Conservation (phyloP, 208 protist species). For the Leptomonas pyrrhocoris region DNA sequence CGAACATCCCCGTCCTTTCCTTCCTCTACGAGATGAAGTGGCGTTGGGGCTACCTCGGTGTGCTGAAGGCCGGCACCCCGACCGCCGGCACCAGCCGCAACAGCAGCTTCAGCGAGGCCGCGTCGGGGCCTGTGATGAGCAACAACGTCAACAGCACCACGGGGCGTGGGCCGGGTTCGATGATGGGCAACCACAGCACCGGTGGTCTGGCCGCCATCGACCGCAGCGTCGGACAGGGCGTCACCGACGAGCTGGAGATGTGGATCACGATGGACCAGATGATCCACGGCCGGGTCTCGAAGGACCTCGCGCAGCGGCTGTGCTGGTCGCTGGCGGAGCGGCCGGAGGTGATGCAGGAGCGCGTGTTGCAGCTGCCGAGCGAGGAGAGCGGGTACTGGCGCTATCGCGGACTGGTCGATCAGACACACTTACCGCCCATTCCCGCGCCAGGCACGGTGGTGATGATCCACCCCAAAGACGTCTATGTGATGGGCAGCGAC, state of each 20-base stretch:
- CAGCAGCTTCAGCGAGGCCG: constrained; percentile 16
- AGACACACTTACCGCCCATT: constrained; percentile 53
- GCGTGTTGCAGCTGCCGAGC: constrained; percentile 51
- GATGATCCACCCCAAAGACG: constrained; percentile 57
- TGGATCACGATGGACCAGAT: constrained; percentile 84
- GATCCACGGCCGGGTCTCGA: constrained; percentile 78
- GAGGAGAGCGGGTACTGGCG: constrained; percentile 72
- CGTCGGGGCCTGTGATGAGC: constrained; percentile 5
- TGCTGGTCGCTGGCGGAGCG: constrained; percentile 76
- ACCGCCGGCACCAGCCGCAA: constrained; percentile 20
- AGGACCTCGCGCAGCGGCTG: constrained; percentile 64
- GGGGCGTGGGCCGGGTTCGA: constrained; percentile 20
- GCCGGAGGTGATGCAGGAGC: constrained; percentile 68
- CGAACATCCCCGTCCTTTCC: constrained; percentile 85
- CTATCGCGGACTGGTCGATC: constrained; percentile 78
- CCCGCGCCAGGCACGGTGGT: constrained; percentile 33
- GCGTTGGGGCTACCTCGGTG: constrained; percentile 69
- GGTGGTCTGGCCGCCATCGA: constrained; percentile 35
- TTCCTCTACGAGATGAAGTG: constrained; percentile 89
- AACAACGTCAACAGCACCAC: constrained; percentile 6
- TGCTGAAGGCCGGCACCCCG: constrained; percentile 49
- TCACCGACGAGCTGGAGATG: constrained; percentile 83
- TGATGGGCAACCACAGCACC: constrained; percentile 38
- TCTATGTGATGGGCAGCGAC: constrained; percentile 83
- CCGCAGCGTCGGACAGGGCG: constrained; percentile 36